Evolutionary conservation across 495 filamentous ascomycete species (phyloP), one percentile per base, ranked within the genome.

Genomic region (Penicillium antarcticum): DNA sequence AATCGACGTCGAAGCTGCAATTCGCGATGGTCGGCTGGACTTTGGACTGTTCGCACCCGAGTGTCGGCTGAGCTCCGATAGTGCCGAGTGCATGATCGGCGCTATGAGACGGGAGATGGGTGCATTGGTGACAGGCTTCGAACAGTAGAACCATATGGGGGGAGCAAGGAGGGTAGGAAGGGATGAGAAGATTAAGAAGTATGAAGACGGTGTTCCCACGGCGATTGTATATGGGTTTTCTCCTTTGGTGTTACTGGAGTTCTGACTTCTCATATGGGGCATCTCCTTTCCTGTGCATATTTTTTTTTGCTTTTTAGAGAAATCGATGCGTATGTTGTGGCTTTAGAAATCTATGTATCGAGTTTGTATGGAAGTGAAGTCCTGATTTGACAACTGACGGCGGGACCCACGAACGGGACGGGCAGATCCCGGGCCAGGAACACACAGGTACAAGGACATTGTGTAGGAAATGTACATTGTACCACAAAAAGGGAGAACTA

Each of bases 1-100:
- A 17, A 56, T 72, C 26, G 68, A 72, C 45, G 57, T 72, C 12
- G 68, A 72, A 53, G 63, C 65, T 5, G 65, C 65, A 3, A 51
- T 72, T 36, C 65, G 65, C 33, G 50, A 63, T 11, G 62, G 55
- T 31, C 43, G 34, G 13, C 43, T 72, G 43, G 67, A 72, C 42
- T 66, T 72, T 47, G 68, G 68, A 11, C 38, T 72, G 29, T 72
- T 72, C 32, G 68, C 52, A 1, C 56, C 67, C 1, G 42, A 48
- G 11, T 35, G 33, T 42, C 60, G 63, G 17, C 48, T 70, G n/a
- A 56, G 48, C 37, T 18, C 45, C 26, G 23, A 32, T 12, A 59
- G 49, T 35, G 63, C 63, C 8, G 56, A 57, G 39, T 40, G 40
- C 8, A 36, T 67, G 33, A 60, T 70, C 17, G 55, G 43, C 32